phyloP scores from a whole-genome alignment of 2,329 filamentous ascomycete genomes.

The Aspergillus uvarum region DNA sequence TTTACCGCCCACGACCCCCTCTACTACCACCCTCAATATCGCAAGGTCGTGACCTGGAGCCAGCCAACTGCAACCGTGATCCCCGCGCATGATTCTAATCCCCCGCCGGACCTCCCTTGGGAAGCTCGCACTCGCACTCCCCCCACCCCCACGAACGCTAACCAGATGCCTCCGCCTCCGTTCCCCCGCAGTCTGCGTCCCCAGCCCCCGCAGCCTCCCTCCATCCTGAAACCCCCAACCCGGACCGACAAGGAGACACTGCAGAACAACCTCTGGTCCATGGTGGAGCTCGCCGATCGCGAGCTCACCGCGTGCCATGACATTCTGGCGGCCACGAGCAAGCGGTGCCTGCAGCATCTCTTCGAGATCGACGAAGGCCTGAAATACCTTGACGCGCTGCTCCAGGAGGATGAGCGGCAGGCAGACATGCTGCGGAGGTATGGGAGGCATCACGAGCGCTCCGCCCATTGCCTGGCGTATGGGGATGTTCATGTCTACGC shows the following conservation, averaged over 20 bases:
- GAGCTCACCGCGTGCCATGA: conserved; percentile 2
- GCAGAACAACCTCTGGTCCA: conserved; percentile 12
- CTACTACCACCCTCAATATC: neutral
- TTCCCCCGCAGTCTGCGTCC: neutral
- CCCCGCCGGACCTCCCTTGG: neutral
- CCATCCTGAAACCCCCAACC: conserved; percentile 18
- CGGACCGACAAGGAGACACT: conserved; percentile 15
- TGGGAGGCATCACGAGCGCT: neutral
- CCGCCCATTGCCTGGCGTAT: neutral
- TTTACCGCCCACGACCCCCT: neutral
- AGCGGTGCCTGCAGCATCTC: neutral
- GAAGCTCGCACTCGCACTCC: neutral
- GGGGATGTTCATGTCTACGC: neutral
- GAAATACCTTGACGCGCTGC: neutral
- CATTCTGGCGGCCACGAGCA: neutral
- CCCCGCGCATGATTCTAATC: neutral
- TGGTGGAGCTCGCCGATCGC: conserved; percentile 5
- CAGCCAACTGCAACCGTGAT: neutral
- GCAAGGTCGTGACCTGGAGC: conserved; percentile 2
- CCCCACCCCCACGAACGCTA: neutral
- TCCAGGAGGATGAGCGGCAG: neutral
- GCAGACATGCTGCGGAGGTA: neutral
- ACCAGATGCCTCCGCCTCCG: neutral
- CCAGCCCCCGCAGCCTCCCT: neutral
- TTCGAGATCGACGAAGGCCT: neutral